Evolutionary conservation across 2,329 filamentous ascomycete genomes (phyloP).

Genomic region (Dothideomycetidae sp.): DNA sequence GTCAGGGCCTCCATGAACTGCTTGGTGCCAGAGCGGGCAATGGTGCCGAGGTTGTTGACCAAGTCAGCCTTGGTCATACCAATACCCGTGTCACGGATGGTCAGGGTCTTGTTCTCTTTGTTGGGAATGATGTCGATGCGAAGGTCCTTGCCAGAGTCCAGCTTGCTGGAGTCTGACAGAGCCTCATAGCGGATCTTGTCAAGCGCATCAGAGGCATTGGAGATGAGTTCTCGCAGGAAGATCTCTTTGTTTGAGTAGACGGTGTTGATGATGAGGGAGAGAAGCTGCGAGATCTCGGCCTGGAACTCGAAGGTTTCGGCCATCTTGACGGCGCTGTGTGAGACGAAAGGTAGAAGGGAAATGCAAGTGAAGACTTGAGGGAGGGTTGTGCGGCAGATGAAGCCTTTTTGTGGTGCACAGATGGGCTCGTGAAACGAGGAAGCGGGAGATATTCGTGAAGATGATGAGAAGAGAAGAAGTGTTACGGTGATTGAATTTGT

Average conservation of each 20-base stretch:
- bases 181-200: slow-evolving; percentile 99
- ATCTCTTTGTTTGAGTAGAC: slow-evolving; percentile 99
- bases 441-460: background rate
- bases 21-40: slow-evolving; percentile 98
- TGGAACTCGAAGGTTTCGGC: slow-evolving; percentile 98
- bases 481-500: too few relatives aligned
- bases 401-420: too few relatives aligned
- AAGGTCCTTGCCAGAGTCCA: slow-evolving; percentile 94
- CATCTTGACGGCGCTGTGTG: slow-evolving; percentile 49
- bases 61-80: slow-evolving; percentile 99
- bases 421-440: too few relatives aligned
- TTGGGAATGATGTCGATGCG: slow-evolving; percentile 98
- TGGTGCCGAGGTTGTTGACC: slow-evolving; percentile 99
- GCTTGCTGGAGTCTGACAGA: slow-evolving; percentile 90
- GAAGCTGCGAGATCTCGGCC: slow-evolving; percentile 99
- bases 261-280: slow-evolving; percentile 99
- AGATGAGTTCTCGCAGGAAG: slow-evolving; percentile 95
- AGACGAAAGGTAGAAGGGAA: slow-evolving; percentile 3
- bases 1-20: slow-evolving; percentile 99
- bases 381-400: background rate
- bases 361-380: background rate
- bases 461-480: background rate
- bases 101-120: slow-evolving; percentile 94
- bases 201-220: slow-evolving; percentile 95
- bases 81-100: slow-evolving; percentile 95